phyloP scores from a whole-genome alignment of 352 stramenopile species.

The Elongisporangium senticosum region DNA sequence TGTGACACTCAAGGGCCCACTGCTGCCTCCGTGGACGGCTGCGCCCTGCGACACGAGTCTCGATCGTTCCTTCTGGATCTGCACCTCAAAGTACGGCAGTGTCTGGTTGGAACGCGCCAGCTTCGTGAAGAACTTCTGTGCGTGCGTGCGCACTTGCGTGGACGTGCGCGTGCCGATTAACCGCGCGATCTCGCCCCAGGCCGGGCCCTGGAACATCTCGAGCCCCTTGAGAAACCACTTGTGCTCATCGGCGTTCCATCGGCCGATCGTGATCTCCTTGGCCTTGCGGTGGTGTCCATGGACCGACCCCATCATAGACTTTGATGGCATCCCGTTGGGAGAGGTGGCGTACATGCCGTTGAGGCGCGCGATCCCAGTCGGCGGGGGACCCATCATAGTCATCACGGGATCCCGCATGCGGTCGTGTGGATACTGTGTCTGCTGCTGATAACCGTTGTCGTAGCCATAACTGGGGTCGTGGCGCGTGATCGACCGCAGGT shows the following conservation, averaged over 20 bases:
- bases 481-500: neutral
- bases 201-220: slow-evolving; percentile 72
- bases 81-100: slow-evolving; percentile 66
- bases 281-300: slow-evolving; percentile 21
- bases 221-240: slow-evolving; percentile 72
- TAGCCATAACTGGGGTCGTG: neutral
- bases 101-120: slow-evolving; percentile 67
- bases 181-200: slow-evolving; percentile 80
- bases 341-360: neutral
- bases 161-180: slow-evolving; percentile 80
- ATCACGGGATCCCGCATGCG: neutral
- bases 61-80: slow-evolving; percentile 67
- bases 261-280: slow-evolving; percentile 63
- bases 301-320: neutral
- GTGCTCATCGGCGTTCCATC: slow-evolving; percentile 75
- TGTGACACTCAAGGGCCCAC: slow-evolving; percentile 25
- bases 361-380: neutral
- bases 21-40: slow-evolving; percentile 1
- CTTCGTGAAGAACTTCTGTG: slow-evolving; percentile 89
- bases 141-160: slow-evolving; percentile 81
- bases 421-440: neutral
- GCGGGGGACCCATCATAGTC: neutral
- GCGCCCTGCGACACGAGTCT: slow-evolving; percentile 49
- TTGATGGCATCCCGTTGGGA: neutral
- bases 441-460: neutral